Percentiles rank a stretch among this genome's conserved stretches.
These are phyloP conservation scores for Colletotrichum coccodes DNA, from an alignment of 2,329 filamentous ascomycete genomes.

Conservation along the genomic window DNA sequence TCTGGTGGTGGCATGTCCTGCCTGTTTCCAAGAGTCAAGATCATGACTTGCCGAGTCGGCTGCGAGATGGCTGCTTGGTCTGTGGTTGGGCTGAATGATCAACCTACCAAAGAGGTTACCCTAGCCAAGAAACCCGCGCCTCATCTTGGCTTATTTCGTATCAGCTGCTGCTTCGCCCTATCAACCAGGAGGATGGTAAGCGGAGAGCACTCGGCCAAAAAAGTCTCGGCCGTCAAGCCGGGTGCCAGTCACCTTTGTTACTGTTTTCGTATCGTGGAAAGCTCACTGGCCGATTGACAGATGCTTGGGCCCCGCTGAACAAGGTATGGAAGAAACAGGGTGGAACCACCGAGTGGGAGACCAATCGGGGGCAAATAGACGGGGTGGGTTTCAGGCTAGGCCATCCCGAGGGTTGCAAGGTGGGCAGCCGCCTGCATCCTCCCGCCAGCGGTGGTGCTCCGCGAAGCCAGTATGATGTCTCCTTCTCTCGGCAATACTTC, in stretches of 20 bases:
- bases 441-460: not conserved
- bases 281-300: not conserved
- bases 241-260: constrained; percentile 1
- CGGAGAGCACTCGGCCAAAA: constrained; percentile 11
- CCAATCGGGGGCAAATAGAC: constrained; percentile 7
- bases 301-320: constrained; percentile 1
- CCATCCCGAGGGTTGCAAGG: constrained; percentile 10
- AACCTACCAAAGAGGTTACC: not conserved
- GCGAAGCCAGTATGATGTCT: constrained; percentile 1
- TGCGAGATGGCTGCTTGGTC: not conserved
- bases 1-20: not conserved
- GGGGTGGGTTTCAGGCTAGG: not conserved
- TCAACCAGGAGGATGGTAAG: not conserved
- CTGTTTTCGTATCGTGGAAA: not conserved
- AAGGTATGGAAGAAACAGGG: constrained; percentile 14
- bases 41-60: not conserved
- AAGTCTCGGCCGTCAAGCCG: not conserved
- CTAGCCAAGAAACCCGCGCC: not conserved
- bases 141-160: constrained; percentile 1
- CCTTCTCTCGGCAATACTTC: constrained; percentile 15
- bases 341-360: not conserved
- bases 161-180: constrained; percentile 1
- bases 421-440: not conserved
- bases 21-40: not conserved
- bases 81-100: not conserved